A percentile compares a stretch with the other conserved stretches of the same genome.
These are phyloP conservation scores for Podospora appendiculata DNA, from an alignment of 495 filamentous ascomycete genomes.

Conservation along the genomic window DNA sequence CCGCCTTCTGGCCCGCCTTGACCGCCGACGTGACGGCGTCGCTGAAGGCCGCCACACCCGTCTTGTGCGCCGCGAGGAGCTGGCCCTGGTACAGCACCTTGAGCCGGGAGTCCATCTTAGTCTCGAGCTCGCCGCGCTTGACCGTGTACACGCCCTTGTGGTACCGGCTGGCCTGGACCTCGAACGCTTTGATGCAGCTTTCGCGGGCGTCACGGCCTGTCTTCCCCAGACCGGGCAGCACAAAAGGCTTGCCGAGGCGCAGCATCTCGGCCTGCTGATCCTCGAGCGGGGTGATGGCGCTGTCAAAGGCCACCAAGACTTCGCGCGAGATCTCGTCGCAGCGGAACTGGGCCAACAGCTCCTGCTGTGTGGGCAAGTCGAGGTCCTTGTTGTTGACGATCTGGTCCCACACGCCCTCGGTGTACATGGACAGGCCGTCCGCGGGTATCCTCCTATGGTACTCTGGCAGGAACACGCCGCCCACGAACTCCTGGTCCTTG, in stretches of 20 bases:
- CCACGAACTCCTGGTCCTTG: conserved; percentile 63
- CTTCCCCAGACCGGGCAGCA: conserved; percentile 68
- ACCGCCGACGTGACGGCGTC: conserved; percentile 71
- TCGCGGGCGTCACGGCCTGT: conserved; percentile 65
- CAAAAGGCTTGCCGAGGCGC: conserved; percentile 58
- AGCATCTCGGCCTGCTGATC: conserved; percentile 70
- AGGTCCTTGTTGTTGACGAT: conserved; percentile 98
- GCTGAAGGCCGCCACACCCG: conserved; percentile 77
- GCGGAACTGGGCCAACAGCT: conserved; percentile 91
- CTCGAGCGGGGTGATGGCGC: conserved; percentile 73
- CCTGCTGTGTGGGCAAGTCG: conserved; percentile 93
- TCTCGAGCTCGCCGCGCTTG: conserved; percentile 77
- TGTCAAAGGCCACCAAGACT: conserved; percentile 77
- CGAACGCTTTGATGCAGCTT: conserved; percentile 73
- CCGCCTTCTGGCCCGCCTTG: conserved; percentile 85
- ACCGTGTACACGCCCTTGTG: conserved; percentile 88
- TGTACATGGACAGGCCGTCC: conserved; percentile 89
- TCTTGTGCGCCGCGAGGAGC: conserved; percentile 78
- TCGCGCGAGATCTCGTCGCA: conserved; percentile 93
- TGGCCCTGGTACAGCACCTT: conserved; percentile 85
- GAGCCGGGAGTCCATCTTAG: conserved; percentile 76
- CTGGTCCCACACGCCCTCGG: conserved; percentile 92
- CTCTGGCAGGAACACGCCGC: conserved; percentile 80
- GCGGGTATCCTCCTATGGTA: conserved; percentile 95
- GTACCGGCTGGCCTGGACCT: conserved; percentile 83